Conservation (phyloP, 495 filamentous ascomycete species). For the Podospora pseudocomata region DNA sequence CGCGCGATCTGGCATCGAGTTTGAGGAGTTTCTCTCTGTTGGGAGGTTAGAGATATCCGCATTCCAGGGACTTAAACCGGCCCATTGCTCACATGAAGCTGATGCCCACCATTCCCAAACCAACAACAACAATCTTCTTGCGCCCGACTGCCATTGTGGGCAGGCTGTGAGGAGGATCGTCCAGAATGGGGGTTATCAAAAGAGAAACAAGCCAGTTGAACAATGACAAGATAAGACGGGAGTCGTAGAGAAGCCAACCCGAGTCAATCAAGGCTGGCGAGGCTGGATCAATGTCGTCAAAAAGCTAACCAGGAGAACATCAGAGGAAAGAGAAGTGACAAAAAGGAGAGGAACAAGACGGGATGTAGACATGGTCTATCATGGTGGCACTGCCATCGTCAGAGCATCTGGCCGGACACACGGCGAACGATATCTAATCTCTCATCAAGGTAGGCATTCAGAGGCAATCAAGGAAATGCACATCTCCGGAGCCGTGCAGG, state of each 20-base stretch:
- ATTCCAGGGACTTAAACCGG: neutral
- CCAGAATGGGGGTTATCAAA: neutral
- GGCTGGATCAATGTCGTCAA: neutral
- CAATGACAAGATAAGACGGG: neutral
- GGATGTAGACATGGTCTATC: neutral
- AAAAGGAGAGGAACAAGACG: neutral
- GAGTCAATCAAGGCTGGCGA: neutral
- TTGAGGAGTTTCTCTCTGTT: conserved; percentile 82
- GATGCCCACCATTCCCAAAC: conserved; percentile 93
- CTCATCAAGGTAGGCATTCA: neutral
- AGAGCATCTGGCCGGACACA: neutral
- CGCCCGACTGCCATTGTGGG: conserved; percentile 40
- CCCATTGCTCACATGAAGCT: conserved; percentile 71
- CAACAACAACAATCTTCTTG: conserved; percentile 80
- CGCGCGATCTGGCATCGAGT: conserved; percentile 67
- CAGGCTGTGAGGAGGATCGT: neutral
- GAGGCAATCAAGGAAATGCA: neutral
- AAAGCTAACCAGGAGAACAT: neutral
- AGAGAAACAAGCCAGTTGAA: neutral
- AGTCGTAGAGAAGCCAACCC: neutral
- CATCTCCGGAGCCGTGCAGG: neutral
- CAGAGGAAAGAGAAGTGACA: neutral
- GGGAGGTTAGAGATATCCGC: neutral
- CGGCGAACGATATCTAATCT: neutral
- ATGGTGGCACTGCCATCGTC: neutral